Conservation (phyloP, 164 flowering plant species). For the Stephania cephalantha region DNA sequence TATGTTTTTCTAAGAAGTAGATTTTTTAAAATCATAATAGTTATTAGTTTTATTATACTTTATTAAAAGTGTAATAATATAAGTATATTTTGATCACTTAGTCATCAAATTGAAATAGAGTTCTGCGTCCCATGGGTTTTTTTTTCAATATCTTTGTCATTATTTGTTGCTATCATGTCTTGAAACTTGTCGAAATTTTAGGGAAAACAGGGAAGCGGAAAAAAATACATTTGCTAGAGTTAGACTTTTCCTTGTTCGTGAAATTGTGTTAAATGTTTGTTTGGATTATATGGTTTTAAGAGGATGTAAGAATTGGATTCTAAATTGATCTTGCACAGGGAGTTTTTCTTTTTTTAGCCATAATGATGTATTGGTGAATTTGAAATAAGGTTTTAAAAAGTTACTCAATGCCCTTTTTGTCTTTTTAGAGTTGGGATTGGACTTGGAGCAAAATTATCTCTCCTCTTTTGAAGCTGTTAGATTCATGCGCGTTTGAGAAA, state of each 20-base stretch:
- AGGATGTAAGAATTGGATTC: not conserved
- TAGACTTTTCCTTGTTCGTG: not conserved
- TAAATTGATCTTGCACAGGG: not conserved
- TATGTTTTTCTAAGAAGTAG: no score
- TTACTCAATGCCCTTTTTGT: not conserved
- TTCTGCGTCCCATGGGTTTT: not conserved
- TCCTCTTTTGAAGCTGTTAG: constrained; percentile 39
- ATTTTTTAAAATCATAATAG: no score
- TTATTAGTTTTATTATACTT: no score
- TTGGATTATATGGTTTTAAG: not conserved
- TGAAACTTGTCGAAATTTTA: not conserved
- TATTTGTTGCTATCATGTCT: not conserved
- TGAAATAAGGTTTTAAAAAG: not conserved
- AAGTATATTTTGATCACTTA: not conserved
- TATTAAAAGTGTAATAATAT: no score
- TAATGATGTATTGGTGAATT: not conserved
- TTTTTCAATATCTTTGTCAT: not conserved
- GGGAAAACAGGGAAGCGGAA: not conserved
- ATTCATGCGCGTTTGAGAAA: constrained; percentile 25
- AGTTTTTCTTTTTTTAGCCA: not conserved
- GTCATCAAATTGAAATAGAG: not conserved
- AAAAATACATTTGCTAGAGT: not conserved
- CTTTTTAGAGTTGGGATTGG: constrained; percentile 70
- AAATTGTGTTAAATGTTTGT: not conserved
- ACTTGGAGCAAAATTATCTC: constrained; percentile 38